Percentiles rank a stretch among this genome's conserved stretches.
Conservation (phyloP, 164 flowering plant species). For the Stephania yunnanensis region DNA sequence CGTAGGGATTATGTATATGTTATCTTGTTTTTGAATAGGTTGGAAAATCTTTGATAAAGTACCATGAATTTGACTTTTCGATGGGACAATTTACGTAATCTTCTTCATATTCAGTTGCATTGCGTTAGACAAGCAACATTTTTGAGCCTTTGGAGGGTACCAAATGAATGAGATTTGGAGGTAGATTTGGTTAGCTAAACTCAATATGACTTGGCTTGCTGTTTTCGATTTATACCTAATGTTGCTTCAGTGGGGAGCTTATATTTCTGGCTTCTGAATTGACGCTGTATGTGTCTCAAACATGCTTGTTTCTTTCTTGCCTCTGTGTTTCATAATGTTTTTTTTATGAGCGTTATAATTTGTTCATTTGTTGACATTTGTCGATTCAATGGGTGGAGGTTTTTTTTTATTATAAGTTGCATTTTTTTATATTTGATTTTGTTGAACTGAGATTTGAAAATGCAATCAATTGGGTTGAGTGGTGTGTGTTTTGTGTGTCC, state of each 20-base stretch:
- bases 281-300: not conserved
- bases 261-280: not conserved
- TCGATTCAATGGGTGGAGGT: not conserved
- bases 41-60: not conserved
- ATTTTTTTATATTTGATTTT: not conserved
- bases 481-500: conserved; percentile 51
- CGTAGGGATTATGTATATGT: not conserved
- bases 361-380: not conserved
- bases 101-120: not conserved
- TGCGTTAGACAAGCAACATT: not conserved
- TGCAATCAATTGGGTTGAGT: conserved; percentile 62
- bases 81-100: not conserved
- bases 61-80: not conserved
- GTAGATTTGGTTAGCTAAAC: not conserved
- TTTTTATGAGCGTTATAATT: not conserved
- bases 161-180: not conserved
- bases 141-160: not conserved
- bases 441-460: conserved; percentile 21
- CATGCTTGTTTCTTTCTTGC: not conserved
- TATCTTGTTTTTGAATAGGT: not conserved
- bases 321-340: no score
- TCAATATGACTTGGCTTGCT: not conserved
- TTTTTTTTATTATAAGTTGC: conserved; percentile 3
- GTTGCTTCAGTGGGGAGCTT: not conserved
- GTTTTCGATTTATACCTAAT: not conserved